Percentiles rank a stretch among this genome's conserved stretches.
These are phyloP conservation scores for Trifolium dubium DNA, from an alignment of 306 rosid species.

Conservation along the genomic window DNA sequence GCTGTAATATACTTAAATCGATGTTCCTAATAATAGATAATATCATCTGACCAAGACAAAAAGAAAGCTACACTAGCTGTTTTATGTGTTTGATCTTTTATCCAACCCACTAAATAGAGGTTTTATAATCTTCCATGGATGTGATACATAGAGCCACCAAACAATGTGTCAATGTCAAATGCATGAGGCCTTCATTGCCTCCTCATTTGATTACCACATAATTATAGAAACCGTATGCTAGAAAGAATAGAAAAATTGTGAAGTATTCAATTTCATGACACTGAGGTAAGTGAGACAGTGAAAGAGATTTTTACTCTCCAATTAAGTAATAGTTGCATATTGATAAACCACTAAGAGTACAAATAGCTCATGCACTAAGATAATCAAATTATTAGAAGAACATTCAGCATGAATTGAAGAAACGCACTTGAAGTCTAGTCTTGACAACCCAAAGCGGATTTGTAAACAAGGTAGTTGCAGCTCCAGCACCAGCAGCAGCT, in stretches of 20 bases:
- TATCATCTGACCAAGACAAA: slow-evolving; percentile 12
- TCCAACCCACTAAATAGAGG: slow-evolving; percentile 5
- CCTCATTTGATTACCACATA: slow-evolving; percentile 19
- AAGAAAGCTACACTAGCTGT: not conserved
- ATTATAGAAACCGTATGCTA: slow-evolving; percentile 42
- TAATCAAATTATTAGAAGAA: slow-evolving; percentile 13
- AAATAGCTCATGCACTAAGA: slow-evolving; percentile 21
- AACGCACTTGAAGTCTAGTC: slow-evolving; percentile 84
- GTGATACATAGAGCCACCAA: slow-evolving; percentile 25
- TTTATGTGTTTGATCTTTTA: slow-evolving; percentile 2
- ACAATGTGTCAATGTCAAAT: slow-evolving; percentile 7
- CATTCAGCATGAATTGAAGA: slow-evolving; percentile 38
- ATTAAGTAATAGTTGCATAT: not conserved
- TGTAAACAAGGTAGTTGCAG: slow-evolving; percentile 76
- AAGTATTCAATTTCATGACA: slow-evolving; percentile 1
- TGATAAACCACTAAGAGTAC: slow-evolving; percentile 1
- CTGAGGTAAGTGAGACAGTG: not conserved
- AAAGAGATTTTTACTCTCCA: slow-evolving; percentile 10
- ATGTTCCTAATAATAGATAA: slow-evolving; percentile 12
- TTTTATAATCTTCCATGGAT: slow-evolving; percentile 31
- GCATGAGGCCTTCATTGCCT: not conserved
- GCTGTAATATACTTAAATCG: slow-evolving; percentile 8
- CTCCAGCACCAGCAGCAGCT: slow-evolving; percentile 96
- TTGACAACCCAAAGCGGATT: slow-evolving; percentile 97
- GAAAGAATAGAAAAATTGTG: slow-evolving; percentile 8